Base-by-base conservation (phyloP, 495 filamentous ascomycete species). In the Lophiostoma macrostomum region DNA sequence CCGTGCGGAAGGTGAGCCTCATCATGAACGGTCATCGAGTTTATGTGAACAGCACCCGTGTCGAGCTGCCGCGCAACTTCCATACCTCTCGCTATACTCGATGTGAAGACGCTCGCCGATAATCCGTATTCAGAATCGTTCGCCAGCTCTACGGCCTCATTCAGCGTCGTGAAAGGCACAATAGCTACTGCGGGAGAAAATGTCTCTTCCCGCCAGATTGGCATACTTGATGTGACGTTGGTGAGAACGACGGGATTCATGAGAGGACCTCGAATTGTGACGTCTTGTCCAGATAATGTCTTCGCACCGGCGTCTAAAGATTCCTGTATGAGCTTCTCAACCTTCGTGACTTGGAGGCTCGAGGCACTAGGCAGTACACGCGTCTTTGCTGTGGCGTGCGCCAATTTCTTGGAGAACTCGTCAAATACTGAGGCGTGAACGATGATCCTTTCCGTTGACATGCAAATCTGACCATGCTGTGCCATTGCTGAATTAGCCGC, bases 141-240 rank as follows among this genome's bases (percentile, higher is more conserved):
- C 22, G 65, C 71, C 11, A 71, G 55, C 39, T 50, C 50, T 34
- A 69, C 50, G 14, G 57, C 61, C 40, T 67, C 49, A 24, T 61
- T 50, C 23, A 22, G 18, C 5, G 23, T 25, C 13, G 23, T 27
- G 7, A 23, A 18, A 27, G 5, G 10, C 7, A 90, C 86, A 1
- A 80, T 83, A n/a, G n/a, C n/a, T n/a, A n/a, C n/a, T n/a, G n/a
- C n/a, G 6, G 90, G 87, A 0, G 88, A 90, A 63, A 95, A 96
- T 8, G 78, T 83, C 71, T 95, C 90, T 18, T 78, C 82, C 60
- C 78, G 70, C 66, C 87, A 95, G 27, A 95, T 58, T 50, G 90
- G 85, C 87, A 93, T 91, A 0, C 83, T 81, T 47, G 80, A 76
- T 10, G 73, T 86, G 12, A 90, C 80, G 22, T 75, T 74, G 23